Base-by-base conservation (phyloP, 495 filamentous ascomycete genomes). In the Cercophora samala region DNA sequence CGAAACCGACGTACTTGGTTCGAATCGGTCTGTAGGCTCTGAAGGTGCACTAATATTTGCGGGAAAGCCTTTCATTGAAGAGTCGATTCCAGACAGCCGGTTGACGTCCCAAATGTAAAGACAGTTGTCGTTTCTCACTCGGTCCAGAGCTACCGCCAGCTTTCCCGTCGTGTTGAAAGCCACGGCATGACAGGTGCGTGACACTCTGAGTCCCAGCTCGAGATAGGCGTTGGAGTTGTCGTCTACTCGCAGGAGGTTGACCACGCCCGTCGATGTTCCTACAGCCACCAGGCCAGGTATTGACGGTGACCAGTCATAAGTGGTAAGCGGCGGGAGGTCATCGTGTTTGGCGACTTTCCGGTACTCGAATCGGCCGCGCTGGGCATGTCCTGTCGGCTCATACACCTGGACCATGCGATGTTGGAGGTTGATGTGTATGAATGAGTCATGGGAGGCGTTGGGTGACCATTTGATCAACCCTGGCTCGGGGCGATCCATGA, bases 51-150 rank as follows among this genome's bases (percentile, higher is more conserved):
- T 72, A 1, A 73, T 67, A 24, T 80, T 78, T 15, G 73, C 66
- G 21, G 78, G 75, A 56, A 80, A 77, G 67, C 82, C 79, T 3
- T 72, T 58, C 29, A 67, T 29, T 11, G 73, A 66, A 19, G 73
- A 59, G 67, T 84, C 80, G 68, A 80, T 77, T 8, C 80, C 74
- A 18, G 86, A 78, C 21, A 89, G 78, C 53, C 88, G 88, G 68
- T 88, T 91, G 62, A 96, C 83, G 77, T 99, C 96, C 89, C 94
- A 99, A 29, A 98, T 89, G 72, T 97, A 93, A 55, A 99, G 82
- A 72, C 92, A 97, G 66, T 90, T 89, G 76, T 98, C 95, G 76
- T 93, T 97, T 4, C 96, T 88, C 32, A 96, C 92, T 67, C 92
- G 86, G 71, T 99, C 96, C 53, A 98, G 81, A 17, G 92, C 95